Conservation (phyloP, 352 stramenopile genomes). For the Blastocystis sp. region DNA sequence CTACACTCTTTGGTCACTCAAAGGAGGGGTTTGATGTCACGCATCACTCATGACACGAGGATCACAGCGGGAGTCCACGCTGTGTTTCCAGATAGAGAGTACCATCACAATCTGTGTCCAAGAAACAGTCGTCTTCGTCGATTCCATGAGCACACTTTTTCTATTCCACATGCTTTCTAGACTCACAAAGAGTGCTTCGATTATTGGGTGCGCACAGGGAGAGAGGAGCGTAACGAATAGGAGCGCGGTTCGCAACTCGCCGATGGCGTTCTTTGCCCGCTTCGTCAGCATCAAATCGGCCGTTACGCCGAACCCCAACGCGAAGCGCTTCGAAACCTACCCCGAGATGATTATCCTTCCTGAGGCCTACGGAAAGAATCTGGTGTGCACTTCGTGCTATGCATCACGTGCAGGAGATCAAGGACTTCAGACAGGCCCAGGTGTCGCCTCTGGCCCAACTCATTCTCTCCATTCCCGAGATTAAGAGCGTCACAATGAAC, state of each 20-base stretch:
- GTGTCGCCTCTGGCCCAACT: constrained; percentile 43
- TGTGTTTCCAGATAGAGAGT: too few relatives aligned
- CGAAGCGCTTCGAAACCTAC: constrained; percentile 31
- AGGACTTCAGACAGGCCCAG: constrained; percentile 7
- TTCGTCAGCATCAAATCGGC: constrained; percentile 43
- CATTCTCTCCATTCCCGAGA: constrained; percentile 51
- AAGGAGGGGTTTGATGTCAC: too few relatives aligned
- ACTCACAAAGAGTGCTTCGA: neutral
- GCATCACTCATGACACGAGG: too few relatives aligned
- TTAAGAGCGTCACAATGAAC: constrained; percentile 32
- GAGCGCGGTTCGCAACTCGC: neutral
- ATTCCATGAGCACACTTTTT: neutral
- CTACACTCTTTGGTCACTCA: too few relatives aligned
- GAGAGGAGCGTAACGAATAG: neutral
- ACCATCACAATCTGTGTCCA: too few relatives aligned
- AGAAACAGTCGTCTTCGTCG: neutral
- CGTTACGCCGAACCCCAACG: constrained; percentile 49
- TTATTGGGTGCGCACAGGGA: neutral
- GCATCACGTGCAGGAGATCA: constrained; percentile 33
- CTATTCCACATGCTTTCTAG: constrained; percentile 24
- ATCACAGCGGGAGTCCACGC: too few relatives aligned
- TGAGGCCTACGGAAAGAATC: constrained; percentile 31
- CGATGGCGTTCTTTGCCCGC: constrained; percentile 4
- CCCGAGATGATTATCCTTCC: constrained; percentile 60
- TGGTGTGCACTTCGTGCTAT: constrained; percentile 2